Conservation (phyloP, 2,329 filamentous ascomycete species). For the Fusarium protoensiforme region DNA sequence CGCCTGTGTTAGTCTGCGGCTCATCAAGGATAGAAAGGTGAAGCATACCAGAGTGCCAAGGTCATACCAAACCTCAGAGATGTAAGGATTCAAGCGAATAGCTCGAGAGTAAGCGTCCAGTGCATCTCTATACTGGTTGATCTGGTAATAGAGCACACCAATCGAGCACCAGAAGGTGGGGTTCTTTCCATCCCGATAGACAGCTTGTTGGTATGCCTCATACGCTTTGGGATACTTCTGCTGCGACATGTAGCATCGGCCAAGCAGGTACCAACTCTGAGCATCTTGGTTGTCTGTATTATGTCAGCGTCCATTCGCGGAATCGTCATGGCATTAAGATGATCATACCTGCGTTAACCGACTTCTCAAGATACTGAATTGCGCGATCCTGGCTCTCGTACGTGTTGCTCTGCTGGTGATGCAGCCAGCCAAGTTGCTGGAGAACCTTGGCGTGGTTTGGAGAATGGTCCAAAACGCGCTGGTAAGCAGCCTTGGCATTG, state of each 20-base stretch:
- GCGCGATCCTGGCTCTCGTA: conserved; percentile 95
- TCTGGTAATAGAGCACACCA: conserved; percentile 98
- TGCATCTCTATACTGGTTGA: conserved; percentile 98
- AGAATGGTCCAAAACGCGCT: conserved; percentile 91
- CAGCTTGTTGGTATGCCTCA: conserved; percentile 97
- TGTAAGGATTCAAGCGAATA: conserved; percentile 96
- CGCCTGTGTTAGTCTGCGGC: conserved; percentile 43
- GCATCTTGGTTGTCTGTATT: conserved; percentile 86
- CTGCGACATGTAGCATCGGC: conserved; percentile 98
- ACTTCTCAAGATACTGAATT: conserved; percentile 97
- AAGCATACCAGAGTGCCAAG: conserved; percentile 87
- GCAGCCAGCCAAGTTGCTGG: conserved; percentile 96
- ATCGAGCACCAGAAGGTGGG: conserved; percentile 99
- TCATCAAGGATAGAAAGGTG: background rate
- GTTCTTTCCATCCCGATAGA: conserved; percentile 97
- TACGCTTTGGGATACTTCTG: conserved; percentile 99
- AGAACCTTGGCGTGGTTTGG: conserved; percentile 98
- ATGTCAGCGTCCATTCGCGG: conserved; percentile 1
- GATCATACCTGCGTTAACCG: conserved; percentile 84
- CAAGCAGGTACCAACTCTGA: conserved; percentile 98
- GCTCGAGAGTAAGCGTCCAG: conserved; percentile 97
- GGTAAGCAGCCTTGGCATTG: conserved; percentile 90
- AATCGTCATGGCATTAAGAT: background rate
- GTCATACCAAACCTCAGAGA: conserved; percentile 99
- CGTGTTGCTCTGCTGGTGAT: conserved; percentile 93